These are phyloP conservation scores for Ascochyta lentis DNA, from an alignment of 2,329 filamentous ascomycete species.

Conservation along the genomic window DNA sequence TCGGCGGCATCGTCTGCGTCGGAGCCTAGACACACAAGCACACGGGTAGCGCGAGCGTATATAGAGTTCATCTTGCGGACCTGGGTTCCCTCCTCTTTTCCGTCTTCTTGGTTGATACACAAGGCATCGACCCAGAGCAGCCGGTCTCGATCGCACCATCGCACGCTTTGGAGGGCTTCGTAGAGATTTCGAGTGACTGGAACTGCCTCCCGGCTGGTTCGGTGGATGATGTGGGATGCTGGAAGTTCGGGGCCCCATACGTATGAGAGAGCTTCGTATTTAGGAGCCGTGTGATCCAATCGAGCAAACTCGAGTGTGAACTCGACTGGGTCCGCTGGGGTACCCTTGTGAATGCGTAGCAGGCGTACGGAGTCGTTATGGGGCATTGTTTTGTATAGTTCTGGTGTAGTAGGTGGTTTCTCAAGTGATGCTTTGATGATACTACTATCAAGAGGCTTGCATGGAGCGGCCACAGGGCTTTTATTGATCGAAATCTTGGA, in stretches of 20 bases:
- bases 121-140: constrained; percentile 23
- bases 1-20: constrained; percentile 4
- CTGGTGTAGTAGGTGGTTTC: neutral
- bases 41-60: constrained; percentile 13
- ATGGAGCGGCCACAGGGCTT: neutral
- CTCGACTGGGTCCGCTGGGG: neutral
- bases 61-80: constrained; percentile 20
- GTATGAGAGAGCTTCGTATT: constrained; percentile 25
- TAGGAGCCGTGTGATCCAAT: constrained; percentile 5
- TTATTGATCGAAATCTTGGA: neutral
- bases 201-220: neutral
- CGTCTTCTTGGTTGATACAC: constrained; percentile 26
- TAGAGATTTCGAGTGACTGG: constrained; percentile 13
- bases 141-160: neutral
- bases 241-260: constrained; percentile 17
- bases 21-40: constrained; percentile 20
- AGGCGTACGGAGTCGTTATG: constrained; percentile 20
- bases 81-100: constrained; percentile 18
- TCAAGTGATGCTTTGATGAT: neutral
- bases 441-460: neutral
- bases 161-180: constrained; percentile 16
- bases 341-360: constrained; percentile 17
- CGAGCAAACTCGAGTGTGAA: constrained; percentile 14
- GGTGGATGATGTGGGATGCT: neutral
- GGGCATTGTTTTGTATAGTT: constrained; percentile 3